These are phyloP conservation scores for Gnomoniopsis smithogilvyi DNA, from an alignment of 2,329 filamentous ascomycete species.

Conservation along the genomic window DNA sequence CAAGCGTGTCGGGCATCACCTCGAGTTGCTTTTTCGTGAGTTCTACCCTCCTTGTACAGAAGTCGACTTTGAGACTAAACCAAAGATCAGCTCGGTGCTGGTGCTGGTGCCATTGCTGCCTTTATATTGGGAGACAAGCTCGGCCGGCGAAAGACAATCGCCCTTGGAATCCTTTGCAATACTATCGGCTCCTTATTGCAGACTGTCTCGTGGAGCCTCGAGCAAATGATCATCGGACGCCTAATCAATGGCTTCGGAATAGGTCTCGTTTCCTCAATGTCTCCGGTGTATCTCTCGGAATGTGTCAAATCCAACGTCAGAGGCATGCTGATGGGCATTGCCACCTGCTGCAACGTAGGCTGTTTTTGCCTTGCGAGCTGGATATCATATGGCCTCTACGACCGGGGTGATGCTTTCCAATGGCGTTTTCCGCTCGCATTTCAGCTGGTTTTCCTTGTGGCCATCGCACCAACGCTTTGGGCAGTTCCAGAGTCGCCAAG, in stretches of 20 bases:
- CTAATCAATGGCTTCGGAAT: slow-evolving; percentile 39
- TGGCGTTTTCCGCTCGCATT: slow-evolving; percentile 28
- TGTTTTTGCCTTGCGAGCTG: slow-evolving; percentile 46
- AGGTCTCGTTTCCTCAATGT: slow-evolving; percentile 31
- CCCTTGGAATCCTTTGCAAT: slow-evolving; percentile 29
- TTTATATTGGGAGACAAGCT: slow-evolving; percentile 31
- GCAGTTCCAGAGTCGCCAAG: slow-evolving; percentile 46
- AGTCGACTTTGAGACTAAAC: not conserved
- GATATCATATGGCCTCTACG: slow-evolving; percentile 30
- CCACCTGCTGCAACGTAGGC: slow-evolving; percentile 36
- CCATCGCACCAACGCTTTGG: slow-evolving; percentile 28
- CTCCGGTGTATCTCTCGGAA: slow-evolving; percentile 32
- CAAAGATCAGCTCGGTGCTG: slow-evolving; percentile 30
- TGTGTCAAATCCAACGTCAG: slow-evolving; percentile 32
- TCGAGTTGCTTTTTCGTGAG: slow-evolving; percentile 39
- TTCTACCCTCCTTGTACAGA: not conserved
- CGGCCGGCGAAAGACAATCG: slow-evolving; percentile 30
- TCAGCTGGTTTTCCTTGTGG: slow-evolving; percentile 29
- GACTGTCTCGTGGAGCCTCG: slow-evolving; percentile 30
- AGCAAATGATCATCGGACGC: slow-evolving; percentile 40
- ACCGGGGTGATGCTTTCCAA: slow-evolving; percentile 22
- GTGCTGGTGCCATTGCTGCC: slow-evolving; percentile 28
- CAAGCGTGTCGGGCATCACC: slow-evolving; percentile 40
- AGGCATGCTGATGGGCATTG: slow-evolving; percentile 43
- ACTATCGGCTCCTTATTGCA: slow-evolving; percentile 33